Conservation (phyloP, 306 rosid species). For the Lathyrus oleraceus region DNA sequence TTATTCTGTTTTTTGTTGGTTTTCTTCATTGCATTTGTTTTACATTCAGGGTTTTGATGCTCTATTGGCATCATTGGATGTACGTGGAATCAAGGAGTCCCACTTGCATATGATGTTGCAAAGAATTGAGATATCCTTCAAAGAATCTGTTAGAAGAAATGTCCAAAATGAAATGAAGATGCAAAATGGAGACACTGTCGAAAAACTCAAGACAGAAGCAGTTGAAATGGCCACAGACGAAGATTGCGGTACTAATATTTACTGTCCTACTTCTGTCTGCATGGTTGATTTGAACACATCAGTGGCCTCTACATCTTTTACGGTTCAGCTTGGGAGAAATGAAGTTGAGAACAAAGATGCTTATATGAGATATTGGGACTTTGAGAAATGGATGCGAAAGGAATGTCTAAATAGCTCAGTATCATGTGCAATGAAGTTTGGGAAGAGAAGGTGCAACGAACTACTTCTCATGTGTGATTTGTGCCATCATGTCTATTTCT, state of each 20-base stretch:
- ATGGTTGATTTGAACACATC: slow-evolving; percentile 44
- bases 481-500: slow-evolving; percentile 49
- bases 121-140: slow-evolving; percentile 56
- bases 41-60: slow-evolving; percentile 69
- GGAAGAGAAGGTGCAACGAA: slow-evolving; percentile 52
- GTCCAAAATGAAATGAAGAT: slow-evolving; percentile 31
- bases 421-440: slow-evolving; percentile 53
- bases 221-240: slow-evolving; percentile 34
- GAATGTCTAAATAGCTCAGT: slow-evolving; percentile 54
- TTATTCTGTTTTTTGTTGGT: slow-evolving; percentile 23
- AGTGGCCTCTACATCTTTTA: slow-evolving; percentile 61
- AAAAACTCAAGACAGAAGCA: slow-evolving; percentile 38
- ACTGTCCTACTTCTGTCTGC: slow-evolving; percentile 43
- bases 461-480: slow-evolving; percentile 53
- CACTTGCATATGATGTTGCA: slow-evolving; percentile 68
- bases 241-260: slow-evolving; percentile 38
- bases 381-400: slow-evolving; percentile 72
- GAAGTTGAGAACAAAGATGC: slow-evolving; percentile 51
- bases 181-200: slow-evolving; percentile 36
- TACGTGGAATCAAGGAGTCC: slow-evolving; percentile 76
- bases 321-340: slow-evolving; percentile 58
- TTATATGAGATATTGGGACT: slow-evolving; percentile 62
- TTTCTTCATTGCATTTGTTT: slow-evolving; percentile 21
- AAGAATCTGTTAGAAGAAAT: slow-evolving; percentile 54
- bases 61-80: slow-evolving; percentile 66